Conservation (phyloP, 768 basidiomycete genomes). For the Lenzites betulinus region DNA sequence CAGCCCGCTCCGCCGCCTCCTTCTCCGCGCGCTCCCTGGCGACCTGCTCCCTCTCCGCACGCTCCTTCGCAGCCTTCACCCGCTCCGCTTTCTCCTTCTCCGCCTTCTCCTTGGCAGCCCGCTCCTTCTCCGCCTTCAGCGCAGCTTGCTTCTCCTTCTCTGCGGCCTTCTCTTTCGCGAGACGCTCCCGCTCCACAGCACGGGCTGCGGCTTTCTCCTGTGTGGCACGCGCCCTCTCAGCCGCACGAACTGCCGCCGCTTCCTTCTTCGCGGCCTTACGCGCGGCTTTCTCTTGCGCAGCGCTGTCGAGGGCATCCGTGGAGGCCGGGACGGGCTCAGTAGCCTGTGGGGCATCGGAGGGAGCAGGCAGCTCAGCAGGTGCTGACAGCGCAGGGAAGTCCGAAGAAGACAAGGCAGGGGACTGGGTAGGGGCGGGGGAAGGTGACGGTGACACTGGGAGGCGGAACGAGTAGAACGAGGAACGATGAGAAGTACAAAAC, state of each 20-base stretch:
- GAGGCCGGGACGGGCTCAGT: slow-evolving; percentile 33
- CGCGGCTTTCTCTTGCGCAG: slow-evolving; percentile 53
- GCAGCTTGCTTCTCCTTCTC: slow-evolving; percentile 52
- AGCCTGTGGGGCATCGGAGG: slow-evolving; percentile 27
- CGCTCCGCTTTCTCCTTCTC: slow-evolving; percentile 42
- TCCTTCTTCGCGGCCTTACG: slow-evolving; percentile 68
- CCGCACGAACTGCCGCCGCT: slow-evolving; percentile 60
- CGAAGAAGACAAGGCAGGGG: slow-evolving; percentile 57
- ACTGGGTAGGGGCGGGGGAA: slow-evolving; percentile 39
- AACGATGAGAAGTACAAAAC: slow-evolving; percentile 7
- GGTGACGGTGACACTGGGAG: slow-evolving; percentile 26
- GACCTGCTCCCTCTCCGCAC: slow-evolving; percentile 40
- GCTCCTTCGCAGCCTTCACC: slow-evolving; percentile 38
- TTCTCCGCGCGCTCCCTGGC: slow-evolving; percentile 36
- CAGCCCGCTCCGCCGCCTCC: slow-evolving; percentile 31
- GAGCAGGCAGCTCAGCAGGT: slow-evolving; percentile 31
- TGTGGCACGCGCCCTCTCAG: slow-evolving; percentile 56
- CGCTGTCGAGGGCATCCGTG: slow-evolving; percentile 25
- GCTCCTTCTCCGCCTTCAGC: slow-evolving; percentile 42
- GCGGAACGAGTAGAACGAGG: slow-evolving; percentile 35
- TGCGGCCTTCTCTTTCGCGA: slow-evolving; percentile 53
- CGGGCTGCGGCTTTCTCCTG: slow-evolving; percentile 60
- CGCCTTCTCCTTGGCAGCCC: slow-evolving; percentile 37
- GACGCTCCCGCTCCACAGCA: slow-evolving; percentile 55
- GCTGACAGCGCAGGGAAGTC: slow-evolving; percentile 76